A percentile compares a stretch with the other conserved stretches of the same genome.
phyloP scores from a whole-genome alignment of 2,329 filamentous ascomycete genomes.

The Boeremia exigua region DNA sequence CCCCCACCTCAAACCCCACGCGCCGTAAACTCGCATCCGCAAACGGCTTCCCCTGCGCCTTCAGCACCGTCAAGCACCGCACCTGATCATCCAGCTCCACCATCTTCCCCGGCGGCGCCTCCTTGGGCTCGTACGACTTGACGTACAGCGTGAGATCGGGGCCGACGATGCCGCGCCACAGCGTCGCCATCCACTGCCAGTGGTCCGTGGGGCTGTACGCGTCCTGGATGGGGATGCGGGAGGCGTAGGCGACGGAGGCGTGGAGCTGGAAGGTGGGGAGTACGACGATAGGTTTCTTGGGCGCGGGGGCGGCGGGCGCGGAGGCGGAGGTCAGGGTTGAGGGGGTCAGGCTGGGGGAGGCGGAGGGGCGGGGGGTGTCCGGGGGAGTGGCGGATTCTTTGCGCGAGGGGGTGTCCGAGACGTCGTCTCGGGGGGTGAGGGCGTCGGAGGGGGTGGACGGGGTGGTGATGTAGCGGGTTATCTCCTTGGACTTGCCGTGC shows the following conservation, averaged over 20 bases:
- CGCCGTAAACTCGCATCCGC: conserved; percentile 66
- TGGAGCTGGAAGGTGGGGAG: conserved; percentile 82
- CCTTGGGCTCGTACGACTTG: conserved; percentile 42
- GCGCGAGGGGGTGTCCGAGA: conserved; percentile 6
- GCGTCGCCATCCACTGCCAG: conserved; percentile 95
- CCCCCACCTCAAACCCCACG: conserved; percentile 84
- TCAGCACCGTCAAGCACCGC: conserved; percentile 49
- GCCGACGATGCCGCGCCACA: conserved; percentile 86
- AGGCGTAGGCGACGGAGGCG: conserved; percentile 76
- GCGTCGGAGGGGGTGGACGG: conserved; percentile 12
- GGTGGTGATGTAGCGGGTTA: conserved; percentile 63
- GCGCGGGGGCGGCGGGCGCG: conserved; percentile 1
- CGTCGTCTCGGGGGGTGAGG: conserved; percentile 21
- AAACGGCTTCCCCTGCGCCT: conserved; percentile 42
- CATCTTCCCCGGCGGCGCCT: conserved; percentile 44
- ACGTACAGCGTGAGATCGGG: conserved; percentile 81
- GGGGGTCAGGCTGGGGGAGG: conserved; percentile 1
- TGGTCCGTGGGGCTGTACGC: conserved; percentile 84
- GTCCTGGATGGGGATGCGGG: conserved; percentile 75
- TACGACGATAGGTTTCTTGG: conserved; percentile 71
- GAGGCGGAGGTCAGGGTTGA: conserved; percentile 15
- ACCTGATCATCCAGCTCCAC: conserved; percentile 51
- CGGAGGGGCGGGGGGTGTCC: conserved; percentile 3
- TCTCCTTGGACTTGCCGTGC: conserved; percentile 76
- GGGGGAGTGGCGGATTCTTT: conserved; percentile 30